phyloP scores from a whole-genome alignment of 352 stramenopile genomes.

The Thalassiosira pacifica region DNA sequence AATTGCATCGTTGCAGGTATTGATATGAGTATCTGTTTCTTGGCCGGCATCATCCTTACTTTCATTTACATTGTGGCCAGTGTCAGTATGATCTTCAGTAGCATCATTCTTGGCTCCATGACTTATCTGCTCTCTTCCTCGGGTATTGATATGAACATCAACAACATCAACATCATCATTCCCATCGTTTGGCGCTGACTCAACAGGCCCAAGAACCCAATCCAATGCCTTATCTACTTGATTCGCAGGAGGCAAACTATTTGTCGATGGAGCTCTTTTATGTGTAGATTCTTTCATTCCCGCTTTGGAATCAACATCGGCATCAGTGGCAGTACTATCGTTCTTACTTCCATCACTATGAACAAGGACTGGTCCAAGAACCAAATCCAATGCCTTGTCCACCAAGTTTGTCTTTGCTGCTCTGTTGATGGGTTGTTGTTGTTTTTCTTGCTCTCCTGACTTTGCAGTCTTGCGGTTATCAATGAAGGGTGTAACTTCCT shows the following conservation, averaged over 20 bases:
- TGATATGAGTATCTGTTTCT: too few relatives aligned
- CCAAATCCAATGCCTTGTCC: slow-evolving; percentile 15
- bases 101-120: too few relatives aligned
- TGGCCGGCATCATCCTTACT: not conserved
- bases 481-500: slow-evolving; percentile 18
- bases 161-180: not conserved
- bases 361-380: slow-evolving; percentile 1
- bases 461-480: slow-evolving; percentile 30
- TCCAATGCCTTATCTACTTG: slow-evolving; percentile 16
- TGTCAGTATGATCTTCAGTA: too few relatives aligned
- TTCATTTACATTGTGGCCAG: not conserved
- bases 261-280: not conserved
- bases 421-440: too few relatives aligned
- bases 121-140: too few relatives aligned
- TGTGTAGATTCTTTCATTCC: too few relatives aligned
- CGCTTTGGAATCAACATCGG: too few relatives aligned
- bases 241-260: not conserved
- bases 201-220: slow-evolving; percentile 11
- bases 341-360: not conserved
- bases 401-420: not conserved
- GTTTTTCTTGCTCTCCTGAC: not conserved
- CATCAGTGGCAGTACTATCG: not conserved
- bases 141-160: not conserved
- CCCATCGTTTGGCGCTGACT: not conserved
- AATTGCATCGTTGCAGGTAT: too few relatives aligned